These are phyloP conservation scores for Cinnamomum micranthum DNA, from an alignment of 164 flowering plant species.

Conservation along the genomic window DNA sequence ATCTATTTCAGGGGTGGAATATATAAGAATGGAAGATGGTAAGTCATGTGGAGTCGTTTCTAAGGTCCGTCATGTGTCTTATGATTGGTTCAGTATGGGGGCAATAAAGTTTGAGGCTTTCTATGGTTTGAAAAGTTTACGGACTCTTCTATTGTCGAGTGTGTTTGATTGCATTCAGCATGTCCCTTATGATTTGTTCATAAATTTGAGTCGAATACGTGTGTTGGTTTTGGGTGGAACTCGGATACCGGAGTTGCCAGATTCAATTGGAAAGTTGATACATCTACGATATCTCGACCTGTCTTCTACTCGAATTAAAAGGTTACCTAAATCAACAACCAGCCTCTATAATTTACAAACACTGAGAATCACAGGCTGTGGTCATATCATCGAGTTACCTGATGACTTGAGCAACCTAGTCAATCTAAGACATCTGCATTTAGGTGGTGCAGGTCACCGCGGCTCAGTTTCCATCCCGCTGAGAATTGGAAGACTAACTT, in stretches of 20 bases:
- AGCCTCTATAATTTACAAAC: constrained; percentile 2
- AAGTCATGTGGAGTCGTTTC: background rate
- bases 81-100: background rate
- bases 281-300: constrained; percentile 26
- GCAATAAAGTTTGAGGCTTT: background rate
- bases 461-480: constrained; percentile 7
- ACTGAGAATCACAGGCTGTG: background rate
- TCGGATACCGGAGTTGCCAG: background rate
- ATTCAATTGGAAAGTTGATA: constrained; percentile 9
- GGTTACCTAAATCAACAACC: constrained; percentile 10
- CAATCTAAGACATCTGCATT: constrained; percentile 4
- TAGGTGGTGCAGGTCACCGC: background rate
- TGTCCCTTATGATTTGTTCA: background rate
- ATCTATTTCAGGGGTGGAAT: background rate
- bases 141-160: background rate
- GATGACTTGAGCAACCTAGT: background rate
- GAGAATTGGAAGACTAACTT: constrained; percentile 11
- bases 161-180: background rate
- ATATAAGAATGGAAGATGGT: background rate
- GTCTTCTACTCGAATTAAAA: constrained; percentile 13
- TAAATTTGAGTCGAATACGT: background rate
- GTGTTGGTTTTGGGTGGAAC: constrained; percentile 2
- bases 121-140: background rate
- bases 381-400: background rate
- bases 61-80: constrained; percentile 1